phyloP scores from a whole-genome alignment of 1,284 basidiomycete species.

The Cutaneotrichosporon sp. region DNA sequence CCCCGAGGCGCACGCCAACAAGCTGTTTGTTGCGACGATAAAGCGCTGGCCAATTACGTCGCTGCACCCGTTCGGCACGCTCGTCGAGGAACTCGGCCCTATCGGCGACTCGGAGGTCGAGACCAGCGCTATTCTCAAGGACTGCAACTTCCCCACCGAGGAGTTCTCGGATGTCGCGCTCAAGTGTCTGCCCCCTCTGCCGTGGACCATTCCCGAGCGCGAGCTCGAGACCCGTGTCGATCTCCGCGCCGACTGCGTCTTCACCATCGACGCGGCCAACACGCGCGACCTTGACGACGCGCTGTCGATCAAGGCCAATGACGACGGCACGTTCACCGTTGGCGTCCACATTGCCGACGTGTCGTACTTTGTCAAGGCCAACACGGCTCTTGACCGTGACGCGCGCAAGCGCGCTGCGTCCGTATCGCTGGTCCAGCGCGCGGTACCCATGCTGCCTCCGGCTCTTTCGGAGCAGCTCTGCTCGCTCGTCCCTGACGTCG shows the following conservation, averaged over 20 bases:
- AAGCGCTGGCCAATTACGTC: slow-evolving; percentile 85
- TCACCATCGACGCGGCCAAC: slow-evolving; percentile 85
- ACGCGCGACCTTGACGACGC: slow-evolving; percentile 96
- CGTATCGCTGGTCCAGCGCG: slow-evolving; percentile 91
- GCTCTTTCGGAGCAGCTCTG: slow-evolving; percentile 85
- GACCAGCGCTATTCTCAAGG: slow-evolving; percentile 92
- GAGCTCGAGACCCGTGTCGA: slow-evolving; percentile 84
- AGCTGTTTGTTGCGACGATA: slow-evolving; percentile 94
- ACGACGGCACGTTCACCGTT: slow-evolving; percentile 84
- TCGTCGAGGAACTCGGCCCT: slow-evolving; percentile 97
- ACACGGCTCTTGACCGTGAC: slow-evolving; percentile 93
- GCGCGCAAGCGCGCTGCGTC: slow-evolving; percentile 94
- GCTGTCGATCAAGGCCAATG: slow-evolving; percentile 76
- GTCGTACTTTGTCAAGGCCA: slow-evolving; percentile 91
- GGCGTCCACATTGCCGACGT: slow-evolving; percentile 96
- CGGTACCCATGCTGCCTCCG: slow-evolving; percentile 94
- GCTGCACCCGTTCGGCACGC: slow-evolving; percentile 95
- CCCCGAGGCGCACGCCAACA: slow-evolving; percentile 82
- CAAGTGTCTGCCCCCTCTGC: slow-evolving; percentile 89
- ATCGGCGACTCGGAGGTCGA: slow-evolving; percentile 98
- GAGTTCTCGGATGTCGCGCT: slow-evolving; percentile 89
- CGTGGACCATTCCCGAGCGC: slow-evolving; percentile 78
- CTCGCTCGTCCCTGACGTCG: slow-evolving; percentile 78
- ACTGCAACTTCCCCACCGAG: slow-evolving; percentile 95
- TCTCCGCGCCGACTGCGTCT: slow-evolving; percentile 74